Conservation (phyloP, 2,329 filamentous ascomycete species). For the Biscogniauxia marginata region DNA sequence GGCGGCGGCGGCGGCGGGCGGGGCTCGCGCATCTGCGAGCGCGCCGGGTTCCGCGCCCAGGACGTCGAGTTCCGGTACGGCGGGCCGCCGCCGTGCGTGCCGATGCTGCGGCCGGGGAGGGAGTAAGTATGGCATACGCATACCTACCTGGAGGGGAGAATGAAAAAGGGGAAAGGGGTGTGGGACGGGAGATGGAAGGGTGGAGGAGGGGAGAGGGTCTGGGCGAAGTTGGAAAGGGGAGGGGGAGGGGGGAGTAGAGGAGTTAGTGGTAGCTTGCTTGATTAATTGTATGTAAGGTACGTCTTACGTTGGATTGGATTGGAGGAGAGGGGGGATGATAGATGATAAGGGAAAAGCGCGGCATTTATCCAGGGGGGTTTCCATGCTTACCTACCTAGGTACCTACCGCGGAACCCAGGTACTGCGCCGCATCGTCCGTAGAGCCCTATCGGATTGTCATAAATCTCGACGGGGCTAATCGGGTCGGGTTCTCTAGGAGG, state of each 20-base stretch:
- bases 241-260: no score
- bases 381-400: no score
- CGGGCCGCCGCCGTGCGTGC: constrained; percentile 23
- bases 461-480: no score
- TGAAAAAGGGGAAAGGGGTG: neutral
- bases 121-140: no score
- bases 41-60: constrained; percentile 22
- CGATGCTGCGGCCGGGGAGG: constrained; percentile 23
- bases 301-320: neutral
- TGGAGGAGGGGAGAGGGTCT: neutral
- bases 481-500: no score
- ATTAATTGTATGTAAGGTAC: no score
- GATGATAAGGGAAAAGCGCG: neutral
- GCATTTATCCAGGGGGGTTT: neutral
- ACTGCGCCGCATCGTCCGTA: no score
- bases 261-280: no score
- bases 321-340: neutral
- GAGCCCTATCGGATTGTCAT: neutral
- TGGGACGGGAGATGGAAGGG: no score
- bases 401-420: no score
- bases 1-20: constrained; percentile 24
- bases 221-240: neutral
- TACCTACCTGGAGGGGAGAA: no score
- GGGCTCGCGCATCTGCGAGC: constrained; percentile 24
- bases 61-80: constrained; percentile 23